A percentile compares a stretch with the other conserved stretches of the same genome.
Evolutionary conservation across 768 basidiomycete species (phyloP).

Genomic region (Naganishia randhawae): DNA sequence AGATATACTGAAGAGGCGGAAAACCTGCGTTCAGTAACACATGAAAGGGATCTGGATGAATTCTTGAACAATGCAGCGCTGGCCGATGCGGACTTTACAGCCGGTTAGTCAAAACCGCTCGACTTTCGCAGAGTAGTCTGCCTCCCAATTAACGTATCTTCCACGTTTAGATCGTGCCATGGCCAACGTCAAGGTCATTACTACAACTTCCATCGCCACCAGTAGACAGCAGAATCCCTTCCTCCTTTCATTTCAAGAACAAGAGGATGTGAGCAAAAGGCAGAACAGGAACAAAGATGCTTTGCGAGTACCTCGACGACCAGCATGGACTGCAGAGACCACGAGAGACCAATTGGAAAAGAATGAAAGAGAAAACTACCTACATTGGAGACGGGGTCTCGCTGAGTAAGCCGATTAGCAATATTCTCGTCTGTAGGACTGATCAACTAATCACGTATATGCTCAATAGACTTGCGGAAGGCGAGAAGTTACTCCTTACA

Average conservation of each 20-base stretch:
- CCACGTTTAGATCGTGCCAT: slow-evolving; percentile 43
- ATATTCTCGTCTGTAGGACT: not conserved
- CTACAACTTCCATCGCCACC: slow-evolving; percentile 48
- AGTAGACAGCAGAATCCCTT: slow-evolving; percentile 65
- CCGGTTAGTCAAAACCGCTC: slow-evolving; percentile 62
- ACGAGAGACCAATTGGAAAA: slow-evolving; percentile 73
- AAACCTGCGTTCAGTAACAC: slow-evolving; percentile 79
- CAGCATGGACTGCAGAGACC: slow-evolving; percentile 80
- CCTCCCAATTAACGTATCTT: not conserved
- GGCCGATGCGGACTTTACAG: slow-evolving; percentile 92
- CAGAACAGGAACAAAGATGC: slow-evolving; percentile 70
- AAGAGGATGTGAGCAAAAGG: slow-evolving; percentile 66
- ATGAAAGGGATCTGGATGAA: slow-evolving; percentile 91
- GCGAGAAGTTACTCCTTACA: slow-evolving; percentile 79
- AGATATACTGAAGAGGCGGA: slow-evolving; percentile 23
- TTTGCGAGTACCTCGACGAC: slow-evolving; percentile 81
- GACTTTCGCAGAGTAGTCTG: slow-evolving; percentile 38
- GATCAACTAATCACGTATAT: not conserved
- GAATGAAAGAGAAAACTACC: slow-evolving; percentile 82
- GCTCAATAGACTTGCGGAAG: slow-evolving; percentile 69
- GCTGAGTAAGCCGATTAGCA: slow-evolving; percentile 78
- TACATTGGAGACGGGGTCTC: slow-evolving; percentile 87
- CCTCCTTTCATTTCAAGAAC: slow-evolving; percentile 76
- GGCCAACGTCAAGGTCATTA: slow-evolving; percentile 52
- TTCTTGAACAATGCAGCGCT: slow-evolving; percentile 91